Evolutionary conservation across 805 yeast species (phyloP).

Genomic region (Limtongia smithiae): DNA sequence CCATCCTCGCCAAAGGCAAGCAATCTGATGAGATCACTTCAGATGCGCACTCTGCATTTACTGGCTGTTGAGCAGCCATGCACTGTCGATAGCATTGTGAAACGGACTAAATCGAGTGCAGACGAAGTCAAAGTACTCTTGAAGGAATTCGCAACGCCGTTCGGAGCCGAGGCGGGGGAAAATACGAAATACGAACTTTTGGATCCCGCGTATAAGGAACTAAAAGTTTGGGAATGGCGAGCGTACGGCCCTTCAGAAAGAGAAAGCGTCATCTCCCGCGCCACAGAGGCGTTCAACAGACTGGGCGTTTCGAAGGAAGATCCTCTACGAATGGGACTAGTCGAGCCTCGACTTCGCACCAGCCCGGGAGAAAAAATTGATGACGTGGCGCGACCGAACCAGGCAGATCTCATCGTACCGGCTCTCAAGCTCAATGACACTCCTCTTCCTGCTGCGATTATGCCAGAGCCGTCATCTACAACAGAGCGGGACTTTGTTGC

Average conservation of each 20-base stretch:
- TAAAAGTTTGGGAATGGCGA: slow-evolving; percentile 40
- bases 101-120: slow-evolving; percentile 34
- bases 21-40: slow-evolving; percentile 29
- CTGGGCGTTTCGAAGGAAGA: slow-evolving; percentile 33
- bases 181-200: slow-evolving; percentile 28
- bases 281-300: slow-evolving; percentile 35
- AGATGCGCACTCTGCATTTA: slow-evolving; percentile 44
- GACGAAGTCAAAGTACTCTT: slow-evolving; percentile 37
- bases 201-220: slow-evolving; percentile 34
- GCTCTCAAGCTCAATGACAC: slow-evolving; percentile 15
- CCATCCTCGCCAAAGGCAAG: slow-evolving; percentile 30
- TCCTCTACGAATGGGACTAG: slow-evolving; percentile 32
- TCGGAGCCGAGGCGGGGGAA: not conserved
- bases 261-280: slow-evolving; percentile 32
- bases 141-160: slow-evolving; percentile 35
- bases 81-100: slow-evolving; percentile 36
- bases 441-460: slow-evolving; percentile 5
- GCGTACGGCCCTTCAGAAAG: slow-evolving; percentile 38
- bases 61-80: slow-evolving; percentile 49
- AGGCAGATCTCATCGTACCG: slow-evolving; percentile 8
- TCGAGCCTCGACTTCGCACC: slow-evolving; percentile 33
- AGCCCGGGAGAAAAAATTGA: too few relatives aligned
- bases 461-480: too few relatives aligned
- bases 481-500: too few relatives aligned
- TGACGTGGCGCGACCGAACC: not conserved